Evolutionary conservation across 2,329 filamentous ascomycete genomes (phyloP).

Genomic region (Lachnellula hyalina): DNA sequence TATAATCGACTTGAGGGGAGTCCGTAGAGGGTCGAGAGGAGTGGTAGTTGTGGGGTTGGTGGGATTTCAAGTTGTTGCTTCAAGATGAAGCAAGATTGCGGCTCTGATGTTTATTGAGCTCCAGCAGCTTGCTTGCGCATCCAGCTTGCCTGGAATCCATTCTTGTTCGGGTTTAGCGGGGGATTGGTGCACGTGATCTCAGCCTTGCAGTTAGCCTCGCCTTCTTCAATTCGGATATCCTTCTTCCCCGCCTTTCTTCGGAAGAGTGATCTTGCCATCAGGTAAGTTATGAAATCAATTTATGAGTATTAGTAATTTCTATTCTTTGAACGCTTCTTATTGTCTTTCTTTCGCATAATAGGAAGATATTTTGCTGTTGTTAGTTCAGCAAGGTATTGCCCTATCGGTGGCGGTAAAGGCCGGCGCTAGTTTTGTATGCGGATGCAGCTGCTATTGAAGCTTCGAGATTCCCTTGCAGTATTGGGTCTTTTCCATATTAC

Average conservation of each 20-base stretch:
- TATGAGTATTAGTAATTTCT: too few relatives aligned
- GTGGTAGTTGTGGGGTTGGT: not conserved
- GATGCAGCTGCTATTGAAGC: too few relatives aligned
- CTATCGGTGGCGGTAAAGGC: not conserved
- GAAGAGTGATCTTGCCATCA: too few relatives aligned
- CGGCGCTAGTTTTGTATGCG: not conserved
- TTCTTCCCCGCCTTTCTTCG: too few relatives aligned
- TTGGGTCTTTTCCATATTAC: not conserved
- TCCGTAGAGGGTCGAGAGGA: not conserved
- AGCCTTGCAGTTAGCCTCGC: too few relatives aligned
- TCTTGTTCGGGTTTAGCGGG: too few relatives aligned
- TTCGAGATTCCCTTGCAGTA: too few relatives aligned
- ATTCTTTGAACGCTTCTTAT: too few relatives aligned
- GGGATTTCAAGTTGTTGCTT: constrained; percentile 11
- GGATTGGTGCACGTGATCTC: too few relatives aligned
- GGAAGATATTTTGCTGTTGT: not conserved
- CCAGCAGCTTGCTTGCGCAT: not conserved
- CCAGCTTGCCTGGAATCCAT: not conserved
- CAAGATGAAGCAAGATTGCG: constrained; percentile 1
- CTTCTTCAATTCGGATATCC: too few relatives aligned
- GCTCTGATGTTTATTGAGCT: constrained; percentile 2
- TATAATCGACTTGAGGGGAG: not conserved
- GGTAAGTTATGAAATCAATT: too few relatives aligned
- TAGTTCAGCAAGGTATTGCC: not conserved
- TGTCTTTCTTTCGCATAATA: too few relatives aligned